phyloP scores from a whole-genome alignment of 257 asterid genomes.

The Nemophila menziesii region DNA sequence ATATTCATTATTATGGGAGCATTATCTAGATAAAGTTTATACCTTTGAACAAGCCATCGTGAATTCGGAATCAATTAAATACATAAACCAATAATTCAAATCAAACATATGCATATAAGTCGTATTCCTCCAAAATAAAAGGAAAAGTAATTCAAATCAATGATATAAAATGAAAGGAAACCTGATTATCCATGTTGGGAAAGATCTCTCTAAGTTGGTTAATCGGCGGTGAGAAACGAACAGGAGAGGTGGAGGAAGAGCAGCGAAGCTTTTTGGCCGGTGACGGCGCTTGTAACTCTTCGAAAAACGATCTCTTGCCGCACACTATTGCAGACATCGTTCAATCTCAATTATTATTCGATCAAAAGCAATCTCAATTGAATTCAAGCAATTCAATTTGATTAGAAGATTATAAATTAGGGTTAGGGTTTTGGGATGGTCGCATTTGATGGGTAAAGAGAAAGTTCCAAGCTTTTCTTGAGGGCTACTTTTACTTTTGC shows the following conservation, averaged over 20 bases:
- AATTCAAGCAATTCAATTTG: neutral
- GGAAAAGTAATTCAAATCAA: neutral
- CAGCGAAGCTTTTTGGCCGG: slow-evolving; percentile 54
- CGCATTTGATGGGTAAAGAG: slow-evolving; percentile 2
- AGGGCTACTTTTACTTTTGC: slow-evolving; percentile 2
- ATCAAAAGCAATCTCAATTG: neutral
- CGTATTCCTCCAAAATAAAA: neutral
- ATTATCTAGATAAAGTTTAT: no score
- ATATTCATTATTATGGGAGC: no score
- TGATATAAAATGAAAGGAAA: slow-evolving; percentile 2
- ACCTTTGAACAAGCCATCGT: no score
- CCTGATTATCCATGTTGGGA: slow-evolving; percentile 50
- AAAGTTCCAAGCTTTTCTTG: slow-evolving; percentile 28
- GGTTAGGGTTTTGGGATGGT: slow-evolving; percentile 13
- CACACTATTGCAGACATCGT: slow-evolving; percentile 73
- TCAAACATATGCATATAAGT: neutral
- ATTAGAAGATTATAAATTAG: slow-evolving; percentile 7
- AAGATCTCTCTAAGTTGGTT: slow-evolving; percentile 44
- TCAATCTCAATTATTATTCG: slow-evolving; percentile 5
- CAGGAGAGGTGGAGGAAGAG: slow-evolving; percentile 43
- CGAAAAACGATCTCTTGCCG: slow-evolving; percentile 78
- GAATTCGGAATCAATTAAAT: no score
- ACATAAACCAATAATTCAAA: neutral
- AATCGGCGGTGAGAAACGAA: slow-evolving; percentile 23
- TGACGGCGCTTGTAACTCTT: slow-evolving; percentile 47